phyloP scores from a whole-genome alignment of 2,329 filamentous ascomycete species.

The Monosporascus sp. region DNA sequence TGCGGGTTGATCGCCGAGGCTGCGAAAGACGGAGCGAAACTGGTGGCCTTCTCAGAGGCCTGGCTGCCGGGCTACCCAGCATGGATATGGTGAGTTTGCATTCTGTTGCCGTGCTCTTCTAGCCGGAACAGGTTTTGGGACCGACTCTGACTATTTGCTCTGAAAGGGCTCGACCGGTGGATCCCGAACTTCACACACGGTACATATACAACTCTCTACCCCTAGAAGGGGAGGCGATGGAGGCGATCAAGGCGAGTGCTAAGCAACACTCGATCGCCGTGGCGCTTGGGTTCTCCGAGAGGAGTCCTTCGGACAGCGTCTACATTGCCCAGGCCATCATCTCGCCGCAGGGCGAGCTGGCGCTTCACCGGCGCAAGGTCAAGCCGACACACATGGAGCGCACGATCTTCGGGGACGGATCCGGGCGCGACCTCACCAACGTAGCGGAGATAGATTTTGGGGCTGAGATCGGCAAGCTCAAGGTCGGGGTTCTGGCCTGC shows the following conservation, averaged over 20 bases:
- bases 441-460: conserved; percentile 36
- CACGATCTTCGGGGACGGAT: conserved; percentile 43
- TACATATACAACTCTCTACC: conserved; percentile 31
- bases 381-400: conserved; percentile 51
- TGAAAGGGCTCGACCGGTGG: conserved; percentile 23
- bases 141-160: neutral
- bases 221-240: conserved; percentile 30
- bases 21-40: conserved; percentile 36
- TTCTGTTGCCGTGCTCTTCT: neutral
- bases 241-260: conserved; percentile 27
- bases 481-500: conserved; percentile 41
- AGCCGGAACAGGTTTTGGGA: neutral
- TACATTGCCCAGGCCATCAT: conserved; percentile 45
- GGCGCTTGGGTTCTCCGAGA: conserved; percentile 38
- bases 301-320: conserved; percentile 27
- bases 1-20: conserved; percentile 44
- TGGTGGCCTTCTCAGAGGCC: conserved; percentile 43
- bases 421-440: conserved; percentile 30
- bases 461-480: conserved; percentile 14
- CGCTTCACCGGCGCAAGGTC: conserved; percentile 40
- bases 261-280: conserved; percentile 35
- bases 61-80: conserved; percentile 41
- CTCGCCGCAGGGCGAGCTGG: conserved; percentile 33
- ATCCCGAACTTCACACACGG: conserved; percentile 21
- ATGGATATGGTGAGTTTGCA: conserved; percentile 31